Conservation (phyloP, 306 rosid species). For the Lathyrus aphaca region DNA sequence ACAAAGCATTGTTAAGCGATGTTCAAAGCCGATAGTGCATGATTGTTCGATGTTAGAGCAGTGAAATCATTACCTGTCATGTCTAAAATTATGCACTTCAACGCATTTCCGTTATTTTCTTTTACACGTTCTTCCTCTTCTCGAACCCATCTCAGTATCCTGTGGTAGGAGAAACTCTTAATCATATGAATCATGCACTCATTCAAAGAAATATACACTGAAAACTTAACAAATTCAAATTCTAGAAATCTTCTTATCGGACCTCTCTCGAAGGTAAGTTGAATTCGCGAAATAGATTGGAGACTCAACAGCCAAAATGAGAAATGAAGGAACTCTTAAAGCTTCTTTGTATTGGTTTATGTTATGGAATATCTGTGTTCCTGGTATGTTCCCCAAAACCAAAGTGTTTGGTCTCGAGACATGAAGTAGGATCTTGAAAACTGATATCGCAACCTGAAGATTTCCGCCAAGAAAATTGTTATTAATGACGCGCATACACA, state of each 20-base stretch:
- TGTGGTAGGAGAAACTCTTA: constrained; percentile 42
- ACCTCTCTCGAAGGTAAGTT: constrained; percentile 94
- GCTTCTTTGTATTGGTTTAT: constrained; percentile 76
- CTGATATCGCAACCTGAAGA: constrained; percentile 79
- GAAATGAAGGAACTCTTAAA: constrained; percentile 75
- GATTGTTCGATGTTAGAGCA: background rate
- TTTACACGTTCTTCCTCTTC: constrained; percentile 85
- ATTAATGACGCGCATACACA: background rate
- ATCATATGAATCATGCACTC: constrained; percentile 38
- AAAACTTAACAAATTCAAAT: constrained; percentile 1
- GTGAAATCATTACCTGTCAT: constrained; percentile 73
- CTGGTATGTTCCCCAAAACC: constrained; percentile 78
- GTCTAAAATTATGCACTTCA: constrained; percentile 75
- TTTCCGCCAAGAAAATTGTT: constrained; percentile 23
- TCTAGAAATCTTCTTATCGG: constrained; percentile 30
- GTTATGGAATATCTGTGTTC: constrained; percentile 80
- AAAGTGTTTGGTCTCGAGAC: constrained; percentile 89
- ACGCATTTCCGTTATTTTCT: constrained; percentile 49
- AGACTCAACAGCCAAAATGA: constrained; percentile 79
- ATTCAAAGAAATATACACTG: constrained; percentile 10
- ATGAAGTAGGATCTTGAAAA: constrained; percentile 87
- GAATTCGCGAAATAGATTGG: constrained; percentile 95
- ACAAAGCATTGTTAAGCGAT: constrained; percentile 27
- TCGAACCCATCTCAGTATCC: constrained; percentile 84
- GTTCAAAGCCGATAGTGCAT: background rate